These are phyloP conservation scores for Fonsecaea multimorphosa DNA, from an alignment of 2,329 filamentous ascomycete genomes.

Conservation along the genomic window DNA sequence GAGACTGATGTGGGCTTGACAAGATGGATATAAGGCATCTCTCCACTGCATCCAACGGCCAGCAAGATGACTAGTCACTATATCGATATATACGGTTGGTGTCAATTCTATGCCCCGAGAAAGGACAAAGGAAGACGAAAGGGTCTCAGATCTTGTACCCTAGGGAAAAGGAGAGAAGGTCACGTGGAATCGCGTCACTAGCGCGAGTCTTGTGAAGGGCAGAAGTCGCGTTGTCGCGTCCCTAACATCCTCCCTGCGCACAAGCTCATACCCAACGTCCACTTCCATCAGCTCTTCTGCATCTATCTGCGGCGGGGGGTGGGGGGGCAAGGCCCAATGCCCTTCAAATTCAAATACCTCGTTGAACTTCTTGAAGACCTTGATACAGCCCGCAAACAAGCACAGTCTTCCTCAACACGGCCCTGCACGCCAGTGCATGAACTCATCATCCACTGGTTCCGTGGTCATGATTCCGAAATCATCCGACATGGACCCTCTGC, in stretches of 20 bases:
- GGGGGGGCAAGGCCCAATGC: constrained; percentile 43
- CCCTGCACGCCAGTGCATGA: constrained; percentile 47
- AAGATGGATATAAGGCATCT: neutral
- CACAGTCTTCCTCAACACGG: constrained; percentile 43
- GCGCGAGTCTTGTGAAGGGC: neutral
- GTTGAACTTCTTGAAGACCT: constrained; percentile 76
- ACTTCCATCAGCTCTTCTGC: neutral
- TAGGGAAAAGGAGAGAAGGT: neutral
- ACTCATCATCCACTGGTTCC: constrained; percentile 72
- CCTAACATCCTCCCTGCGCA: neutral
- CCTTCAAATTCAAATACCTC: constrained; percentile 67
- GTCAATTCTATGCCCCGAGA: neutral
- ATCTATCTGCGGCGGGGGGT: neutral
- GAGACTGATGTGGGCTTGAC: neutral
- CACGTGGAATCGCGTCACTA: constrained; percentile 3
- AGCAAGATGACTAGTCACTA: neutral
- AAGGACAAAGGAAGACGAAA: neutral
- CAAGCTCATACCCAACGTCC: neutral
- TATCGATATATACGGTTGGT: neutral
- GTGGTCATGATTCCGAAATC: constrained; percentile 64
- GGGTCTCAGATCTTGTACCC: neutral
- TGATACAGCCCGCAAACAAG: constrained; percentile 56
- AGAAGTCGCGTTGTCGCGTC: neutral
- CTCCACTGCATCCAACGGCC: neutral
- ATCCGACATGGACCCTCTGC: constrained; percentile 63